These are phyloP conservation scores for Cordyceps cateniannulata DNA, from an alignment of 2,329 filamentous ascomycete species.

Conservation along the genomic window DNA sequence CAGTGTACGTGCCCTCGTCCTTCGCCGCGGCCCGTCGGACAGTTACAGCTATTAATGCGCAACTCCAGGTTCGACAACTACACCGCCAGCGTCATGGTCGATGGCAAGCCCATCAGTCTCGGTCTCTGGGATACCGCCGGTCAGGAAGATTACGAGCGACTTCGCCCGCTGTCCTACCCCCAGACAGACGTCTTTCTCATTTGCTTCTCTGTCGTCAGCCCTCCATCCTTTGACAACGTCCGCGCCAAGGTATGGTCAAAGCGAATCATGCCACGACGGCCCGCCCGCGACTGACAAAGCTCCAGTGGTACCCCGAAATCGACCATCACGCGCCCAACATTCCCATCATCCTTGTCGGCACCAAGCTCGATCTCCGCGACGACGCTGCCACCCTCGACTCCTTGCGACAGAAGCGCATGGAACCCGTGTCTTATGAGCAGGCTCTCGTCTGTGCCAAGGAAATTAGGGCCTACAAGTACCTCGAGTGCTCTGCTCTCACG, in stretches of 20 bases:
- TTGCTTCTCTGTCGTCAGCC: slow-evolving; percentile 97
- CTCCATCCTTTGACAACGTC: slow-evolving; percentile 97
- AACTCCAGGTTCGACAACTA: slow-evolving; percentile 87
- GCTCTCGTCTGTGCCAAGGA: slow-evolving; percentile 85
- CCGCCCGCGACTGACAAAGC: neutral
- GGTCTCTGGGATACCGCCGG: slow-evolving; percentile 98
- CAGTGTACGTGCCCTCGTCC: slow-evolving; percentile 61
- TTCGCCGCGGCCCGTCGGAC: slow-evolving; percentile 8
- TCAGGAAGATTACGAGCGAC: slow-evolving; percentile 95
- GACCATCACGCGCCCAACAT: slow-evolving; percentile 93
- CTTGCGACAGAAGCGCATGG: slow-evolving; percentile 87
- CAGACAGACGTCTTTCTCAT: slow-evolving; percentile 98
- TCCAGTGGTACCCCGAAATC: slow-evolving; percentile 93
- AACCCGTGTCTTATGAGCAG: slow-evolving; percentile 92
- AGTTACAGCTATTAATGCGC: slow-evolving; percentile 16
- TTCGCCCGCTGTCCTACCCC: slow-evolving; percentile 92
- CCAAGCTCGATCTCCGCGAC: slow-evolving; percentile 92
- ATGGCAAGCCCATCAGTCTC: slow-evolving; percentile 94
- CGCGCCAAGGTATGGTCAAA: slow-evolving; percentile 74
- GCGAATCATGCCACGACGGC: neutral
- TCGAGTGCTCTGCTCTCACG: slow-evolving; percentile 95
- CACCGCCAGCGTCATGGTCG: slow-evolving; percentile 97
- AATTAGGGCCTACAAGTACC: slow-evolving; percentile 93
- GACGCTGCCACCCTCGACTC: slow-evolving; percentile 76
- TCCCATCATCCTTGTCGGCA: slow-evolving; percentile 93